These are phyloP conservation scores for Avena eriantha DNA, from an alignment of 176 grass and related monocot genomes.

Conservation along the genomic window DNA sequence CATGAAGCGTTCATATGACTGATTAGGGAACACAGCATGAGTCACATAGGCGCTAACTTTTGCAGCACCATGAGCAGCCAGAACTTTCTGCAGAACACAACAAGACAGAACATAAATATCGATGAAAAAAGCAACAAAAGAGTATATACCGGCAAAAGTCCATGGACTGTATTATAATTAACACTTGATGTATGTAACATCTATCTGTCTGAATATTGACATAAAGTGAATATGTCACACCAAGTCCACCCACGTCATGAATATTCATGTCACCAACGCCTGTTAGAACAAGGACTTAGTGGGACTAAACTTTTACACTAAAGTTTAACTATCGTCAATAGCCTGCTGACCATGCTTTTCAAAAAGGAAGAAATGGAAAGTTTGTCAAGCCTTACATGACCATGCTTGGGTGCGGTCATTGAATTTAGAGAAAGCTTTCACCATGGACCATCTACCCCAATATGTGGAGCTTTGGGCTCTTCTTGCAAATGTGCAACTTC, in stretches of 20 bases:
- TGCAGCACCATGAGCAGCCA: conserved; percentile 67
- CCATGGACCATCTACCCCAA: too few species aligned
- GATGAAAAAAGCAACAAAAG: not conserved
- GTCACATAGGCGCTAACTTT: conserved; percentile 98
- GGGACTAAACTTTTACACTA: not conserved
- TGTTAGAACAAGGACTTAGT: conserved; percentile 13
- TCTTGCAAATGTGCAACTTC: too few species aligned
- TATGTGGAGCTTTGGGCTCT: too few species aligned
- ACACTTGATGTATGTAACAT: not conserved
- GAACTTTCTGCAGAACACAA: conserved; percentile 54
- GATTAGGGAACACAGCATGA: conserved; percentile 89
- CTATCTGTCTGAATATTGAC: not conserved
- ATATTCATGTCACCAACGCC: not conserved
- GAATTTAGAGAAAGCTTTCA: too few species aligned
- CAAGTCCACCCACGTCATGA: not conserved
- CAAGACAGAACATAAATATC: not conserved
- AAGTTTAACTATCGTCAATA: not conserved
- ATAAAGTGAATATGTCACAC: not conserved
- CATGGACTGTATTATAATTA: not conserved
- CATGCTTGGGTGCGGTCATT: too few species aligned
- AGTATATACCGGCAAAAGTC: conserved; percentile 5
- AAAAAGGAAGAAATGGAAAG: too few species aligned
- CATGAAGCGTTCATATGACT: conserved; percentile 74
- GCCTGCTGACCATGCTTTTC: not conserved
- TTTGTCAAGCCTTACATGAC: too few species aligned